Conservation (phyloP, 192 early-diverging fungal species). For the Coemansia sp. region DNA sequence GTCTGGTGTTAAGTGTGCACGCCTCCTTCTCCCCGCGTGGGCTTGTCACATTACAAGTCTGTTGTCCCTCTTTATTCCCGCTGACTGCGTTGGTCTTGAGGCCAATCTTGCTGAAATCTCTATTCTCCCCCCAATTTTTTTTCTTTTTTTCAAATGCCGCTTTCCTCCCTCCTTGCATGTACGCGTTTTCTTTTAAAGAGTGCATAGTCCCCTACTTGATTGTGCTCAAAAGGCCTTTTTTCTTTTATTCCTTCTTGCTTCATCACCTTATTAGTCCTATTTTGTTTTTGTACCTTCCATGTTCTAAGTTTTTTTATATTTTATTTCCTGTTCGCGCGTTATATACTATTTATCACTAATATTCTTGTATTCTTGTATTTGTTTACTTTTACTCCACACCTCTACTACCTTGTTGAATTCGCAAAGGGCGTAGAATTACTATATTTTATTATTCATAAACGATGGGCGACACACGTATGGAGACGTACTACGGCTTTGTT, state of each 20-base stretch:
- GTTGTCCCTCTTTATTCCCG: background rate
- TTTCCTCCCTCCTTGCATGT: background rate
- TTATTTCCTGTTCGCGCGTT: constrained; percentile 8
- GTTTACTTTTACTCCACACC: constrained; percentile 5
- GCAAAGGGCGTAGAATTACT: background rate
- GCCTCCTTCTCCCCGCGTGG: background rate
- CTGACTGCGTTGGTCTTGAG: background rate
- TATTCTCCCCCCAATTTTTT: constrained; percentile 10
- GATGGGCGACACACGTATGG: constrained; percentile 65
- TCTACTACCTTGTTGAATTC: background rate
- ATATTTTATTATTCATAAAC: background rate
- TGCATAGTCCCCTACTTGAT: constrained; percentile 15
- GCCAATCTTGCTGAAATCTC: constrained; percentile 15
- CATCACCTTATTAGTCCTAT: background rate
- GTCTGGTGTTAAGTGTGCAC: background rate
- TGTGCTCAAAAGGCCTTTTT: constrained; percentile 3
- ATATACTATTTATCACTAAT: constrained; percentile 8
- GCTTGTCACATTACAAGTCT: constrained; percentile 13
- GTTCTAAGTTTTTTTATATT: background rate
- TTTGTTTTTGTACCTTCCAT: constrained; percentile 8
- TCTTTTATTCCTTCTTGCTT: background rate
- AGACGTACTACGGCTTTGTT: constrained; percentile 84
- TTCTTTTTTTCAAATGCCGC: constrained; percentile 12
- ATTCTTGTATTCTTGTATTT: constrained; percentile 14
- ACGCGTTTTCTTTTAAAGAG: constrained; percentile 3